phyloP scores from a whole-genome alignment of 2,329 filamentous ascomycete species.

The Fusarium sp. region DNA sequence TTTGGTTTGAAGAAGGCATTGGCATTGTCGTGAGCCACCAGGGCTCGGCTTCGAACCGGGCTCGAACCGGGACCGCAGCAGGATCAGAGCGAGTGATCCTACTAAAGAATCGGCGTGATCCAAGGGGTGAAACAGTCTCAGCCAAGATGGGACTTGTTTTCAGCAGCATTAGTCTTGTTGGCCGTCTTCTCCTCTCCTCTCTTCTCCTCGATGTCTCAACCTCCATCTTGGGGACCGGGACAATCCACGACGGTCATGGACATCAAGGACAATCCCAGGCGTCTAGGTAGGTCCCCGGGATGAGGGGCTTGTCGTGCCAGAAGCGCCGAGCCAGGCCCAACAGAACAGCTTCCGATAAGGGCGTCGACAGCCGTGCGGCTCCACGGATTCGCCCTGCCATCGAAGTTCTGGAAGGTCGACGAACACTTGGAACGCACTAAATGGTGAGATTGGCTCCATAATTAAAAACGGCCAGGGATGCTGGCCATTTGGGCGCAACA shows the following conservation, averaged over 20 bases:
- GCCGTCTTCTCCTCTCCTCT: not conserved
- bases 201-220: slow-evolving; percentile 26
- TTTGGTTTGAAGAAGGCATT: slow-evolving; percentile 13
- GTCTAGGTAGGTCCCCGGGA: not conserved
- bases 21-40: slow-evolving; percentile 15
- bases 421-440: slow-evolving; percentile 44
- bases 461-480: slow-evolving; percentile 36
- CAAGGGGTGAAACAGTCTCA: slow-evolving; percentile 40
- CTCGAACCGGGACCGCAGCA: slow-evolving; percentile 21
- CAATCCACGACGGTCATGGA: slow-evolving; percentile 25
- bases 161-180: slow-evolving; percentile 24
- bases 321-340: slow-evolving; percentile 7
- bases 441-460: slow-evolving; percentile 43
- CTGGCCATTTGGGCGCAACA: slow-evolving; percentile 36
- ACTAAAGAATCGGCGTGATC: slow-evolving; percentile 19
- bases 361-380: slow-evolving; percentile 39
- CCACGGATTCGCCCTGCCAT: slow-evolving; percentile 40
- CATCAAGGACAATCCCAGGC: slow-evolving; percentile 10
- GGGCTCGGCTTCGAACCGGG: slow-evolving; percentile 21
- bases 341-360: slow-evolving; percentile 31
- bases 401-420: slow-evolving; percentile 44
- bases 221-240: slow-evolving; percentile 25
- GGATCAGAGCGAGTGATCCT: slow-evolving; percentile 33
- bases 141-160: slow-evolving; percentile 25
- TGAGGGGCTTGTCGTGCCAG: not conserved